Conservation (phyloP, 164 flowering plant species). For the Stephania cephalantha region DNA sequence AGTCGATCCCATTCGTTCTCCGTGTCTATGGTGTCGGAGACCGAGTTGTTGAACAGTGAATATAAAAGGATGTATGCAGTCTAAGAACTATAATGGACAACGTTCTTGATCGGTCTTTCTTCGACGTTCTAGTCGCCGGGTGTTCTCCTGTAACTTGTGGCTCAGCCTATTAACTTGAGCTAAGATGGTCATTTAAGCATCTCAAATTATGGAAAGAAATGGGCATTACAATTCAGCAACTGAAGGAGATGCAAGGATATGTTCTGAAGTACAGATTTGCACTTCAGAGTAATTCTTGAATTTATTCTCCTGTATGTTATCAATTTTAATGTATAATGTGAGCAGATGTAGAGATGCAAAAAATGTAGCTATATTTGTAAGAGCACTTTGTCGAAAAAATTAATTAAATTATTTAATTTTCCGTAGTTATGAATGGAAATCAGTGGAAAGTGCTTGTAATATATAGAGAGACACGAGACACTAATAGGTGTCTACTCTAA, state of each 20-base stretch:
- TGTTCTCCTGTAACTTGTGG: not conserved
- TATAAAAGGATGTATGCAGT: conserved; percentile 86
- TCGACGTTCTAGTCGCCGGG: not conserved
- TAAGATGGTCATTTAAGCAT: conserved; percentile 1
- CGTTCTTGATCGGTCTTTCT: not conserved
- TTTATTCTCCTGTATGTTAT: not conserved
- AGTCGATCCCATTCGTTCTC: conserved; percentile 63
- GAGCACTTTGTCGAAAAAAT: too few relatives aligned
- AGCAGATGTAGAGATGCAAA: not conserved
- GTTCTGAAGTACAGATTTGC: not conserved
- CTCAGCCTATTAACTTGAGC: conserved; percentile 5
- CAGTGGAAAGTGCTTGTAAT: too few relatives aligned
- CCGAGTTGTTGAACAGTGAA: conserved; percentile 57
- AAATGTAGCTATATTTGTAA: too few relatives aligned
- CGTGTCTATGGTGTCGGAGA: conserved; percentile 56
- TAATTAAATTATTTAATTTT: too few relatives aligned
- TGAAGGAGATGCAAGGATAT: not conserved
- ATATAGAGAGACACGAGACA: too few relatives aligned
- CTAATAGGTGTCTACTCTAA: too few relatives aligned
- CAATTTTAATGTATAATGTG: not conserved
- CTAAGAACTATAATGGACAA: conserved; percentile 17
- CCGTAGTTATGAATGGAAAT: too few relatives aligned
- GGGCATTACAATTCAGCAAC: not conserved
- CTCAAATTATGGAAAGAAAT: not conserved
- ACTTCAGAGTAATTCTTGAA: not conserved